Evolutionary conservation across 2,329 filamentous ascomycete genomes (phyloP), one percentile per base, ranked within the genome.

Genomic region (Colletotrichum chlorophyti): DNA sequence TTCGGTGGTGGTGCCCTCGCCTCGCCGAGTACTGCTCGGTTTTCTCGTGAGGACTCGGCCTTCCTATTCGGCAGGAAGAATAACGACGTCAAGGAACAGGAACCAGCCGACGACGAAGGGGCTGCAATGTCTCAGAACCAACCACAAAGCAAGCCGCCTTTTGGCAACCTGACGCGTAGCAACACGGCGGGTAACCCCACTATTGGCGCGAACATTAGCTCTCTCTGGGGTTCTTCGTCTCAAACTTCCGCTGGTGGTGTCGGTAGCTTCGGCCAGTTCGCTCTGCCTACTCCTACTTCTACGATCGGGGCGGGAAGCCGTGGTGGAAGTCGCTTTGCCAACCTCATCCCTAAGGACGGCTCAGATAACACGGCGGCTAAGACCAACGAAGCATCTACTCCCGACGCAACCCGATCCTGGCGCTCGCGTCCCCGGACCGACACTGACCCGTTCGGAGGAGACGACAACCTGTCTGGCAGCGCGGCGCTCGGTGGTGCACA

Each of bases 311-410:
- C 89, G 66, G 88, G 86, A 24, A 88, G 84, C 68, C 82, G 89
- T 55, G 87, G 90, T 3, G 91, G 92, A 69, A 97, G 93, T 71
- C 88, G 93, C 24, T 87, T 97, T 67, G 94, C 93, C 64, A 92
- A 92, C 68, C 74, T 97, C 19, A 89, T 97, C 65, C 87, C 86
- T 17, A 96, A 93, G 74, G 89, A 92, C 31, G 89, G 83, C 64
- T 77, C 82, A 4, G 92, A 96, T 60, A 88, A 87, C 59, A 76
- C 86, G 23, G 73, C 76, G 14, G 65, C 68, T 48, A 79, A 81
- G 65, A 72, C 79, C 24, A 78, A 74, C 61, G 84, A 83, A 49
- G 82, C 79, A 59, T 53, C 62, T 5, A 66, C 62, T 42, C 45
- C 67, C 21, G 74, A 79, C 21, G 64, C 72, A 34, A 74, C 73